Conservation (phyloP, 257 asterid species). For the Fraxinus americana region DNA sequence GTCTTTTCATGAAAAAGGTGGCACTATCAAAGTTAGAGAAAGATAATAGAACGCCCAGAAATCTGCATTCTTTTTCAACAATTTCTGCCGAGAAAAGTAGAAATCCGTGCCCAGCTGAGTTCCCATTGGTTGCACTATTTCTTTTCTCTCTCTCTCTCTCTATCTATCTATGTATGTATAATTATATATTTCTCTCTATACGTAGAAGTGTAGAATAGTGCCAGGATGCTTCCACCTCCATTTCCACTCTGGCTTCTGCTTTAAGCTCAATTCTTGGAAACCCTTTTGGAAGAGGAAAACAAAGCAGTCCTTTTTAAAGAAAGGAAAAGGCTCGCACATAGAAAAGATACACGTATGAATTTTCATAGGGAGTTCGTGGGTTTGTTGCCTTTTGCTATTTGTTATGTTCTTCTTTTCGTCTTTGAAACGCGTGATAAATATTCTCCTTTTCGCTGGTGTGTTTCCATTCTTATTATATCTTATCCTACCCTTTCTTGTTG, state of each 20-base stretch:
- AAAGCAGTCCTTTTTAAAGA: neutral
- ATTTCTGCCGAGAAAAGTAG: conserved; percentile 20
- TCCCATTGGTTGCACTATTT: conserved; percentile 34
- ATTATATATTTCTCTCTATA: no score
- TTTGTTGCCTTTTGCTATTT: neutral
- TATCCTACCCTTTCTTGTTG: conserved; percentile 20
- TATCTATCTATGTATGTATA: conserved; percentile 10
- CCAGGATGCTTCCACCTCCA: conserved; percentile 3
- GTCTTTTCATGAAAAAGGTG: conserved; percentile 5
- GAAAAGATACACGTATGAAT: neutral
- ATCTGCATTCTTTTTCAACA: conserved; percentile 12
- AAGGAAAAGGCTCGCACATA: neutral
- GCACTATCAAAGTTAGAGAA: neutral
- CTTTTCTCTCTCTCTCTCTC: conserved; percentile 18
- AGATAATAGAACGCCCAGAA: neutral
- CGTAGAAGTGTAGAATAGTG: neutral
- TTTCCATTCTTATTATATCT: conserved; percentile 9
- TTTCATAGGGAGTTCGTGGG: no score
- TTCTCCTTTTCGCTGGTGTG: conserved; percentile 14
- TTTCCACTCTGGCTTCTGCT: conserved; percentile 11
- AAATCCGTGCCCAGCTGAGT: conserved; percentile 30
- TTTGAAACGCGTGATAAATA: conserved; percentile 4
- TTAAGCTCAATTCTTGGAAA: conserved; percentile 6
- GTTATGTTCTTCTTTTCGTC: conserved; percentile 17
- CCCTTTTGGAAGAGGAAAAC: neutral